Base-by-base conservation (phyloP, 768 basidiomycete species). In the Lenzites betulinus region DNA sequence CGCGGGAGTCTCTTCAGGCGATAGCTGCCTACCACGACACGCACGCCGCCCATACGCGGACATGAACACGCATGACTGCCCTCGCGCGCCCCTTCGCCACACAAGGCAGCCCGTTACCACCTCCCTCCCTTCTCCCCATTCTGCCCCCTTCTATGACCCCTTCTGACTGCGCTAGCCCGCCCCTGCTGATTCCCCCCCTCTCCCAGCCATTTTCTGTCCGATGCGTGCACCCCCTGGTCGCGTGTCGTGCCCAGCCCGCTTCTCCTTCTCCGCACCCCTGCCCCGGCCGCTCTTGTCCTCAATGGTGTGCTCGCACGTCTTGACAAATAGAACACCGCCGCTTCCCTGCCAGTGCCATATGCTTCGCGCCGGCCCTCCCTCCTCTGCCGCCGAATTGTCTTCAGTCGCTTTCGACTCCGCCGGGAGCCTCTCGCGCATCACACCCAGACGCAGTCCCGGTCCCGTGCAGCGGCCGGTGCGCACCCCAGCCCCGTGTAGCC, bases 1-100 rank as follows among this genome's bases (percentile, higher is more conserved):
- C 58, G 57, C 62, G 62, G 62, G 62, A 63, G 54, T 38, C 56
- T 35, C 57, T 52, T 52, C 60, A 48, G 60, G 60, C 48, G 54
- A 51, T 46, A 48, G 28, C 18, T 39, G 33, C 36, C 42, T 43
- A 44, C 55, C 50, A 39, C 23, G 25, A 20, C 23, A 12, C 46
- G 47, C 42, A 47, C 43, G 33, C 57, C 35, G 38, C 41, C 43
- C 28, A 22, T 44, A 48, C n/a, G 33, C 60, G 55, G 54, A 52
- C 44, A 57, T 56, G 33, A 56, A 51, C 26, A 44, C 41, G 28
- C 23, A 47, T 57, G 54, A 62, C 13, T 36, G 43, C 23, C 55
- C 43, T 62, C 50, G 35, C 25, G 54, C 55, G 57, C 60, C 33
- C 53, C 50, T 47, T 23, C 48, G 12, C 57, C 59, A 33, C 39